Base-by-base conservation (phyloP, 352 stramenopile species). In the Phytophthora aleatoria region DNA sequence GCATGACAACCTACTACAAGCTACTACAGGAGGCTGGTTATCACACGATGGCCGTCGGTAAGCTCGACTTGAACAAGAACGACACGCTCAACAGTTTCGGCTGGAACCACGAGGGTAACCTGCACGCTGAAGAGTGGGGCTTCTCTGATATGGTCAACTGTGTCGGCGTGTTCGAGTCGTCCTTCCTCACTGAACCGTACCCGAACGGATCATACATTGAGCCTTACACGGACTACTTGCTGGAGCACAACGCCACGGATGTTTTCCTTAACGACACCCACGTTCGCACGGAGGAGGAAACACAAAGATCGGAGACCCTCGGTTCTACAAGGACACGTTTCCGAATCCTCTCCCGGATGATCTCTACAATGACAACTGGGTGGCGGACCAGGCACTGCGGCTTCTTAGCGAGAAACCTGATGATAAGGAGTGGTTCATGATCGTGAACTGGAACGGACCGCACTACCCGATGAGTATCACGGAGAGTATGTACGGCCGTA, bases 391-490 rank as follows among this genome's bases (percentile, higher is more conserved):
- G 15, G 68, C 68, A 0, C 6, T 76, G 9, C 51, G 63, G 39
- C 44, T 76, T 27, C 64, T 76, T 7, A 42, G 20, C 3, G 39
- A 73, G 27, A 60, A 50, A 16, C 69, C 69, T 0, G 48, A 59
- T 5, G 64, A 67, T 45, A 60, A 73, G 50, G 53, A 62, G 30
- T 76, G 64, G 64, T 76, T 76, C 20, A 60, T 76, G 54, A 73
- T 73, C 33, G 69, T 73, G 13, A 76, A 76, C 55, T 76, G 69
- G 64, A 76, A 76, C 45, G 69, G 69, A 12, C 69, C 69, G n/a
- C 69, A 76, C 50, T 73, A 73, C 58, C 69, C 69, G 12, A 76
- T 73, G 64, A 70, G 59, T 11, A 58, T 76, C 16, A 76, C 69
- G 3, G 55, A 76, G 49, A 64, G 64, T 47, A 76, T 76, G 69